phyloP scores from a whole-genome alignment of 2,329 filamentous ascomycete species.

The Aspergillus vadensis region DNA sequence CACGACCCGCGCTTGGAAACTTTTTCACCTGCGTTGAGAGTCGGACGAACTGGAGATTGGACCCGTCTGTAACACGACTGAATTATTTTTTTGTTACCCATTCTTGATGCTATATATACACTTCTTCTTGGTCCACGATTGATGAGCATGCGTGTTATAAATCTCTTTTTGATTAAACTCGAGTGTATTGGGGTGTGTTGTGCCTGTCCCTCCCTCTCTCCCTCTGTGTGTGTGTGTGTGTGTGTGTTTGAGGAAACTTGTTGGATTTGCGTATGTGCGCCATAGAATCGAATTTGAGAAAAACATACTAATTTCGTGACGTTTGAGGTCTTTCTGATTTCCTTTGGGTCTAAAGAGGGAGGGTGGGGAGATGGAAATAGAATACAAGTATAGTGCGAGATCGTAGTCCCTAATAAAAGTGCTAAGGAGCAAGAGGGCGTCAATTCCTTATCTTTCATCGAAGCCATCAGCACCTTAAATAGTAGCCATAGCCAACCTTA shows the following conservation, averaged over 20 bases:
- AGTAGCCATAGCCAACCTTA: background rate
- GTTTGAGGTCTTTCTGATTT: background rate
- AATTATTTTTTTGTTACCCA: conserved; percentile 4
- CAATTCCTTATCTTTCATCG: background rate
- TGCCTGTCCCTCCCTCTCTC: too few species aligned
- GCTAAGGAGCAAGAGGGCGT: background rate
- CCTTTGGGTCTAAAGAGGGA: background rate
- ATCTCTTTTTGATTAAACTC: background rate
- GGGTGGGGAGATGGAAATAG: background rate
- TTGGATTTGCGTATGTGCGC: conserved; percentile 1
- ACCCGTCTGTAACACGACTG: conserved; percentile 23
- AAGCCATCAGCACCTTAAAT: background rate
- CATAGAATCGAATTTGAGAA: background rate
- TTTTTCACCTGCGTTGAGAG: conserved; percentile 15
- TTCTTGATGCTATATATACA: conserved; percentile 16
- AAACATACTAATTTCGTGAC: background rate
- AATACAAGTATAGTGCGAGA: too few species aligned
- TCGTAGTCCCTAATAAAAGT: too few species aligned
- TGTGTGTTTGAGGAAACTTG: background rate
- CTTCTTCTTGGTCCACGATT: conserved; percentile 12
- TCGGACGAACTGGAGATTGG: conserved; percentile 19
- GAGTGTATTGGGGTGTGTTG: background rate
- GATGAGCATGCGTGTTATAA: conserved; percentile 12
- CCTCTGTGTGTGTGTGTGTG: too few species aligned
- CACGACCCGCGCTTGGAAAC: background rate